Percentiles rank a stretch among this genome's conserved stretches.
These are phyloP conservation scores for Aureobasidium sp. DNA, from an alignment of 2,329 filamentous ascomycete species.

Conservation along the genomic window DNA sequence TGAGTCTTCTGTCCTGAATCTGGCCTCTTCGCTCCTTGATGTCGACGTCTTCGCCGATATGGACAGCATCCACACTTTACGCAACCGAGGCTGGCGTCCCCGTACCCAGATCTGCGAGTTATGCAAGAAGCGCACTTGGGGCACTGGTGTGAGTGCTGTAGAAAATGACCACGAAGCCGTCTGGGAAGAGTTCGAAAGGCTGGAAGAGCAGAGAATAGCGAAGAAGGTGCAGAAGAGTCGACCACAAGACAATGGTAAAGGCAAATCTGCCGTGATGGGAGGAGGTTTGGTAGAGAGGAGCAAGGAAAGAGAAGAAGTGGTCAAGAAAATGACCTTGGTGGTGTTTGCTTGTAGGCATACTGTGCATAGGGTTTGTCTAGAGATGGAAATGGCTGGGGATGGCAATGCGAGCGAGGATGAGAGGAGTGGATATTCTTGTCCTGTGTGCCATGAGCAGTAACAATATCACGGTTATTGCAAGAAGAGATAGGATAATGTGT, in stretches of 20 bases:
- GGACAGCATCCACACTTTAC: constrained; percentile 59
- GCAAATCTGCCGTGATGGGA: constrained; percentile 40
- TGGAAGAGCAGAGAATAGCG: constrained; percentile 25
- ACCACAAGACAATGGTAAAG: constrained; percentile 25
- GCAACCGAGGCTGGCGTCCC: constrained; percentile 83
- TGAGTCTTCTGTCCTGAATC: constrained; percentile 76
- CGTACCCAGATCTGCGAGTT: constrained; percentile 79
- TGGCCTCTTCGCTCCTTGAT: constrained; percentile 81
- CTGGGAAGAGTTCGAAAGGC: constrained; percentile 16
- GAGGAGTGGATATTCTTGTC: neutral
- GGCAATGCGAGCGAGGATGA: neutral
- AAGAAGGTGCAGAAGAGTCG: constrained; percentile 13
- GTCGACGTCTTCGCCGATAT: constrained; percentile 84
- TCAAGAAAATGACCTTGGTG: constrained; percentile 40
- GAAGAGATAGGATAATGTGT: neutral
- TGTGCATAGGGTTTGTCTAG: constrained; percentile 60
- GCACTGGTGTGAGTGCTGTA: constrained; percentile 79
- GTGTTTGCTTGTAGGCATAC: constrained; percentile 63
- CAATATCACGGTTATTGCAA: no score
- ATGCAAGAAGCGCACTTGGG: constrained; percentile 78
- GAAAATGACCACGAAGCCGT: constrained; percentile 34
- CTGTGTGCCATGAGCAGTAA: neutral
- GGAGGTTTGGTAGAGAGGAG: constrained; percentile 28
- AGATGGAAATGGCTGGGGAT: constrained; percentile 26
- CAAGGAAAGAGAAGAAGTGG: constrained; percentile 36